Conservation (phyloP, 257 asterid genomes). For the Solanum habrochaites region DNA sequence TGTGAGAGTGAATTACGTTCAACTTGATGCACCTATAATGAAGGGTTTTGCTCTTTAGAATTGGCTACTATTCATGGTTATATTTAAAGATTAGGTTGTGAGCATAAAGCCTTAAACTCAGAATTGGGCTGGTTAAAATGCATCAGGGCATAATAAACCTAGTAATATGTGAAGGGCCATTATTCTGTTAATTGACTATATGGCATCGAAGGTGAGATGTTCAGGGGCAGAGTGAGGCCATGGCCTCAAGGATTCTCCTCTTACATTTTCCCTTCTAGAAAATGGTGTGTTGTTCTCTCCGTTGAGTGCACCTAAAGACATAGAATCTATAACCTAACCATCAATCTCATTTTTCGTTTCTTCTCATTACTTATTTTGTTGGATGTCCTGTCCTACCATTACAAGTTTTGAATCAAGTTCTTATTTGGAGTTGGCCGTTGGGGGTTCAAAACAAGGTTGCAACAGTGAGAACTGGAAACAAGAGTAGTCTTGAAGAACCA, state of each 20-base stretch:
- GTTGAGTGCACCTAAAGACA: neutral
- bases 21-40: neutral
- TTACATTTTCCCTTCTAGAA: neutral
- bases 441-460: neutral
- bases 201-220: neutral
- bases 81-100: neutral
- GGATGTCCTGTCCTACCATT: neutral
- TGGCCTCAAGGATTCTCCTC: neutral
- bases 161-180: neutral
- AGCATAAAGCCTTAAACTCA: neutral
- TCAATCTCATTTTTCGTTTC: neutral
- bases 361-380: neutral
- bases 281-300: neutral
- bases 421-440: neutral
- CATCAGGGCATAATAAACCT: neutral
- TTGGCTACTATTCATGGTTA: neutral
- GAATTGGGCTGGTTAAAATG: neutral
- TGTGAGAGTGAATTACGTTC: neutral
- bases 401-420: neutral
- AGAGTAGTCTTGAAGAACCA: neutral
- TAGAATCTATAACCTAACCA: neutral
- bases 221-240: neutral
- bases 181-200: neutral
- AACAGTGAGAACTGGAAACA: neutral
- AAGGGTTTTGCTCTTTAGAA: neutral